Evolutionary conservation across 495 filamentous ascomycete species (phyloP).

Genomic region (Penicillium canescens): DNA sequence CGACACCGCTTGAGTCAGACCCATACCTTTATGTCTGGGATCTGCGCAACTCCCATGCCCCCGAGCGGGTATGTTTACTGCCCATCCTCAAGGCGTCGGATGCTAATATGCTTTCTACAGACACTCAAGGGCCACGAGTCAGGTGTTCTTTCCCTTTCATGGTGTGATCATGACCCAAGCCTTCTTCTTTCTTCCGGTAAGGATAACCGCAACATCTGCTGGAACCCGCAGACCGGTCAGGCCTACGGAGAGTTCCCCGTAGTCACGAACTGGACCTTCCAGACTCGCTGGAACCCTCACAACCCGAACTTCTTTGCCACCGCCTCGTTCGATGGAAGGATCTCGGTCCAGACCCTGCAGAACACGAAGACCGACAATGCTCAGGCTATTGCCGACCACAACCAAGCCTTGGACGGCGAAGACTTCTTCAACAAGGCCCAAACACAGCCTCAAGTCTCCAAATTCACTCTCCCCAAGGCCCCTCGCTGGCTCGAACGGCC

Average conservation of each 20-base stretch:
- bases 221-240: constrained; percentile 92
- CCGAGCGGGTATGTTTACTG: constrained; percentile 63
- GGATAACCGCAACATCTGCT: constrained; percentile 92
- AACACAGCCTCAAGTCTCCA: constrained; percentile 82
- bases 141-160: constrained; percentile 90
- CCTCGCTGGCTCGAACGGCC: constrained; percentile 91
- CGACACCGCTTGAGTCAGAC: constrained; percentile 86
- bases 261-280: constrained; percentile 98
- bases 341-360: constrained; percentile 88
- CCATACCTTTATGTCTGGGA: constrained; percentile 93
- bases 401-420: constrained; percentile 79
- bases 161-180: constrained; percentile 91
- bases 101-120: constrained; percentile 28
- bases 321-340: constrained; percentile 95
- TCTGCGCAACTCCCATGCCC: constrained; percentile 91
- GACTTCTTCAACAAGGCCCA: constrained; percentile 97
- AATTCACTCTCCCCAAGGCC: constrained; percentile 81
- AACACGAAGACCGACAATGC: constrained; percentile 65
- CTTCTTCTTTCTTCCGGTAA: constrained; percentile 93
- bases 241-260: constrained; percentile 90
- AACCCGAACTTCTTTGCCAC: constrained; percentile 91
- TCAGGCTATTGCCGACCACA: constrained; percentile 55
- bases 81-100: background rate
- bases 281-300: constrained; percentile 89
- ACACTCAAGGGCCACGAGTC: constrained; percentile 86